Base-by-base conservation (phyloP, 2,329 filamentous ascomycete species). In the Dissoconium aciculare region DNA sequence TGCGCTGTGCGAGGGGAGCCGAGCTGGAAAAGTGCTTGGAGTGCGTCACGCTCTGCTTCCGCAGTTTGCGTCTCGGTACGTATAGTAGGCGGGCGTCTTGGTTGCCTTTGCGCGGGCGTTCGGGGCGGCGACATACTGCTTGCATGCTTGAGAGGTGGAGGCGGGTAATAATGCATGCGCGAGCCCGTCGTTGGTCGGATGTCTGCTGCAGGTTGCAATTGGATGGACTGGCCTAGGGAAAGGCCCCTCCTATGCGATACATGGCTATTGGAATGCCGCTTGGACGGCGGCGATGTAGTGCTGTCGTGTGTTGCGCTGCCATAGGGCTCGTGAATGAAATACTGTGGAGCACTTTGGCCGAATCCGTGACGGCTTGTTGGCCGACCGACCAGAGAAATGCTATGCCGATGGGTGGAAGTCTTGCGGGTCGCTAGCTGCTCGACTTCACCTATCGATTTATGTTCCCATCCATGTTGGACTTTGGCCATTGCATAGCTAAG, bases 401-500 rank as follows among this genome's bases (percentile, higher is more conserved):
- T 51, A 36, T 48, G 37, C 17, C 46, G 27, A 16, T 39, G 42
- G 12, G 38, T 38, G 8, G 41, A 35, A 12, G 64, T 69, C 35
- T 67, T 67, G 32, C 78, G 73, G 2, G 79, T 81, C 6, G 79
- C 71, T 24, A 82, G 58, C 27, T 70, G 71, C 56, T 87, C 82
- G 16, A 87, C 70, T 54, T 87, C 79, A 33, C 78, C 74, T 35
- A 89, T 71, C 11, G 73, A 74, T 40, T 78, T 74, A 29, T 75
- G 69, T 56, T 92, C 79, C 78, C 84, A 89, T 35, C 82, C 83
- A 50, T 91, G 75, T 51, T 83, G 82, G 24, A 94, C 79, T 56
- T 93, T 94, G 51, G 91, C 69, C 69, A 92, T 89, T 41, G 87
- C 87, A 55, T 94, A 94, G 5, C 83, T 82, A 15, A 95, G 67